Evolutionary conservation across 2,329 filamentous ascomycete genomes (phyloP).

Genomic region (Zarea fungicola): DNA sequence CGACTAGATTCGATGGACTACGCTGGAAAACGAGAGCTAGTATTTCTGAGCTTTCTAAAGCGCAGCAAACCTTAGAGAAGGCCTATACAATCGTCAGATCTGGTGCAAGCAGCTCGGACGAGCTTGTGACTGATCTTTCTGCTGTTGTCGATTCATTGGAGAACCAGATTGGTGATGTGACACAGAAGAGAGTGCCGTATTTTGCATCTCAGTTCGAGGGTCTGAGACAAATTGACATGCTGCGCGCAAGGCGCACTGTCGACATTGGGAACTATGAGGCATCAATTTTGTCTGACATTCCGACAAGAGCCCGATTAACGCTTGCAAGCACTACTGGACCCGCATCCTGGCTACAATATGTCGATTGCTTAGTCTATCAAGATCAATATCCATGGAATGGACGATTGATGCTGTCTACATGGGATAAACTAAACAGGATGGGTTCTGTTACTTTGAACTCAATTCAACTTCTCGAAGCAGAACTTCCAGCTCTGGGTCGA

Average conservation of each 20-base stretch:
- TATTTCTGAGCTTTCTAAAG: slow-evolving; percentile 46
- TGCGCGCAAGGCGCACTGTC: slow-evolving; percentile 25
- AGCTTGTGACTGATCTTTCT: slow-evolving; percentile 45
- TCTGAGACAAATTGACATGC: slow-evolving; percentile 46
- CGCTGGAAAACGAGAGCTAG: slow-evolving; percentile 53
- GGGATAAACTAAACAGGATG: slow-evolving; percentile 49
- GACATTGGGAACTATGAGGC: slow-evolving; percentile 31
- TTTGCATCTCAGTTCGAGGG: slow-evolving; percentile 52
- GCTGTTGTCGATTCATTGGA: slow-evolving; percentile 50
- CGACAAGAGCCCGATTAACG: slow-evolving; percentile 30
- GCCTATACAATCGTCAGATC: slow-evolving; percentile 51
- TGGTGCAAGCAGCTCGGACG: slow-evolving; percentile 34
- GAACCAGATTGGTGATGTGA: slow-evolving; percentile 36
- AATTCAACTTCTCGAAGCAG: slow-evolving; percentile 58
- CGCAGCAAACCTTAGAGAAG: slow-evolving; percentile 49
- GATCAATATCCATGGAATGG: slow-evolving; percentile 36
- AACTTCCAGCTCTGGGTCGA: slow-evolving; percentile 56
- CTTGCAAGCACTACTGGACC: slow-evolving; percentile 29
- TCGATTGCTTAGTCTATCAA: slow-evolving; percentile 42
- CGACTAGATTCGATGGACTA: slow-evolving; percentile 54
- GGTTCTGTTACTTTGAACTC: slow-evolving; percentile 52
- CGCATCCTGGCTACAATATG: slow-evolving; percentile 38
- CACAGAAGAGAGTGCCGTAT: slow-evolving; percentile 41
- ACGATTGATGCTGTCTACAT: slow-evolving; percentile 39
- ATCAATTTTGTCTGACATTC: slow-evolving; percentile 42